Conservation (phyloP, 768 basidiomycete species). For the Suillus hirtellus region DNA sequence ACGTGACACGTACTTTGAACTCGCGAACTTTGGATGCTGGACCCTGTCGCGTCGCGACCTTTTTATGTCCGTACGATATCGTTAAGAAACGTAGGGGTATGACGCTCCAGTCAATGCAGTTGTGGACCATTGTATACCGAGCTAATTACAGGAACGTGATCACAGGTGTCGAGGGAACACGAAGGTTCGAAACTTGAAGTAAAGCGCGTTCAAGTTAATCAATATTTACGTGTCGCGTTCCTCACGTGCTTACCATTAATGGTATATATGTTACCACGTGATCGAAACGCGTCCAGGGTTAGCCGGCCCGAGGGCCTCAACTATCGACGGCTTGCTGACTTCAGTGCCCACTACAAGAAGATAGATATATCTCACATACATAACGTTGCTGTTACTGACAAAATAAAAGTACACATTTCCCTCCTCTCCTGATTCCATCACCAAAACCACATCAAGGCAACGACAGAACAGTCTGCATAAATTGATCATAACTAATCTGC, state of each 20-base stretch:
- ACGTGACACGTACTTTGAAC: background rate
- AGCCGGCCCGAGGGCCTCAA: too few species aligned
- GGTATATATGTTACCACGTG: too few species aligned
- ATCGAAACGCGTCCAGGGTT: too few species aligned
- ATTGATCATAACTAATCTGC: constrained; percentile 55
- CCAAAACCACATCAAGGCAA: constrained; percentile 37
- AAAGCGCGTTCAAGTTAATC: background rate
- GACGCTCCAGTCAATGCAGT: constrained; percentile 28
- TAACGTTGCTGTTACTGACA: background rate
- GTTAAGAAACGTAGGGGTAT: constrained; percentile 20
- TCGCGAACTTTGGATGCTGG: constrained; percentile 1
- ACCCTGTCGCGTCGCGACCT: background rate
- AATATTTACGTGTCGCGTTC: background rate
- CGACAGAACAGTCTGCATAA: constrained; percentile 51
- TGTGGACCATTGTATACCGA: constrained; percentile 21
- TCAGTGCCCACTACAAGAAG: background rate
- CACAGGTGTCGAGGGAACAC: background rate
- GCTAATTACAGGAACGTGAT: background rate
- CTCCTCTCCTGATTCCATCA: background rate
- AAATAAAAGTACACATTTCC: background rate
- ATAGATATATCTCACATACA: background rate
- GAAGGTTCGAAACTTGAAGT: background rate
- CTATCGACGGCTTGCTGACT: too few species aligned
- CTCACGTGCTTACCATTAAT: background rate
- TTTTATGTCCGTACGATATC: background rate